These are phyloP conservation scores for Asclepias syriaca DNA, from an alignment of 257 asterid species.

Conservation along the genomic window DNA sequence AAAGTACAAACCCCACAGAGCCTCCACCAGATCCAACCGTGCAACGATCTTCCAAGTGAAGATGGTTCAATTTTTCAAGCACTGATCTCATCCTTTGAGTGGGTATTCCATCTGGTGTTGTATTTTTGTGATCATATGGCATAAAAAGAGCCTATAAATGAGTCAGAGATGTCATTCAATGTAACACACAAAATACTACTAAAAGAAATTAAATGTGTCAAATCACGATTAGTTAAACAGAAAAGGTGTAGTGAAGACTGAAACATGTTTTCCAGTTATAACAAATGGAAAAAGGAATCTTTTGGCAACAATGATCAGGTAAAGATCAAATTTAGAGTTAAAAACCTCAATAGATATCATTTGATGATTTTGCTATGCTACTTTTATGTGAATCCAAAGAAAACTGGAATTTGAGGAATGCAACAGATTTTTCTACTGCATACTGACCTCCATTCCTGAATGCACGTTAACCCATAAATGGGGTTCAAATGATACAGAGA, in stretches of 20 bases:
- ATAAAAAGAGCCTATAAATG: conserved; percentile 77
- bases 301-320: not conserved
- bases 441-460: conserved; percentile 96
- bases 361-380: not conserved
- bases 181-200: not conserved
- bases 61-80: conserved; percentile 80
- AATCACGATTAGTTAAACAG: not conserved
- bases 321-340: not conserved
- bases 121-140: conserved; percentile 98
- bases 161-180: conserved; percentile 14
- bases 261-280: not conserved
- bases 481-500: conserved; percentile 77
- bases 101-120: conserved; percentile 81
- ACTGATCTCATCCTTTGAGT: conserved; percentile 72
- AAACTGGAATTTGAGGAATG: conserved; percentile 8
- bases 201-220: not conserved
- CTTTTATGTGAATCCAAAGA: not conserved
- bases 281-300: too few species aligned
- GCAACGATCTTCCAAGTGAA: conserved; percentile 77
- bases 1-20: conserved; percentile 84
- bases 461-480: conserved; percentile 98
- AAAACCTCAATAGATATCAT: not conserved
- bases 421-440: conserved; percentile 14
- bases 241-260: not conserved
- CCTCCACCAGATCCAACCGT: conserved; percentile 98